Conservation (phyloP, 805 yeast species). For the Yarrowia sp. region DNA sequence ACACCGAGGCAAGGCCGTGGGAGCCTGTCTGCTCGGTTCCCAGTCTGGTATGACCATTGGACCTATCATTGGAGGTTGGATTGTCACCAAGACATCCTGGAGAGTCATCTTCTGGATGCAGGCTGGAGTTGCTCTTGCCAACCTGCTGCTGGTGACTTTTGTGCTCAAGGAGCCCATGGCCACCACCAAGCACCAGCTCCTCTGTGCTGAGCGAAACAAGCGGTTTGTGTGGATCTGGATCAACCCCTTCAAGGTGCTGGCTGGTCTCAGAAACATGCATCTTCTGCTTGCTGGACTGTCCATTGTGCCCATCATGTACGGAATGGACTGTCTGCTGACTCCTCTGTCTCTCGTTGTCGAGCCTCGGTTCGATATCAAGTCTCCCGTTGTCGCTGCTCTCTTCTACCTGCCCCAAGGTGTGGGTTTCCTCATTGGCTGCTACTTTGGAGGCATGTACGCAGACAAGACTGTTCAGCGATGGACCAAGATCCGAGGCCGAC, state of each 20-base stretch:
- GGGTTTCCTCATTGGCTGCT: constrained; percentile 61
- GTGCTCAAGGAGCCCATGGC: constrained; percentile 55
- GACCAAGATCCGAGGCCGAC: constrained; percentile 51
- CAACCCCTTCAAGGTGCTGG: constrained; percentile 58
- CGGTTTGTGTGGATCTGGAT: constrained; percentile 55
- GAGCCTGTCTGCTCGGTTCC: constrained; percentile 58
- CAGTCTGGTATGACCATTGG: constrained; percentile 64
- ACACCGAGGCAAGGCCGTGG: constrained; percentile 61
- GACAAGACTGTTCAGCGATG: constrained; percentile 57
- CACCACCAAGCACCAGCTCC: constrained; percentile 29
- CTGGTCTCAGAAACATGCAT: constrained; percentile 55
- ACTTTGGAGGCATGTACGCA: constrained; percentile 61
- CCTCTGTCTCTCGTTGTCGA: constrained; percentile 64
- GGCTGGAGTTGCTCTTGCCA: constrained; percentile 54
- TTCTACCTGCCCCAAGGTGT: constrained; percentile 64
- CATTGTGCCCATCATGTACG: constrained; percentile 55
- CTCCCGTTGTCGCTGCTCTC: constrained; percentile 60
- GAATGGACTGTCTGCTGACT: constrained; percentile 60
- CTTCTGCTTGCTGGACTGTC: constrained; percentile 45
- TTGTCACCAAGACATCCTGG: constrained; percentile 61
- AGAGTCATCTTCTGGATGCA: constrained; percentile 61
- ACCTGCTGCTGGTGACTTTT: constrained; percentile 51
- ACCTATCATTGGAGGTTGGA: constrained; percentile 61
- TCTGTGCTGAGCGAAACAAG: constrained; percentile 43
- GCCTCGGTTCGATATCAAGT: constrained; percentile 59